Base-by-base conservation (phyloP, 148 eudicot genomes). In the Chenopodium quinoa region DNA sequence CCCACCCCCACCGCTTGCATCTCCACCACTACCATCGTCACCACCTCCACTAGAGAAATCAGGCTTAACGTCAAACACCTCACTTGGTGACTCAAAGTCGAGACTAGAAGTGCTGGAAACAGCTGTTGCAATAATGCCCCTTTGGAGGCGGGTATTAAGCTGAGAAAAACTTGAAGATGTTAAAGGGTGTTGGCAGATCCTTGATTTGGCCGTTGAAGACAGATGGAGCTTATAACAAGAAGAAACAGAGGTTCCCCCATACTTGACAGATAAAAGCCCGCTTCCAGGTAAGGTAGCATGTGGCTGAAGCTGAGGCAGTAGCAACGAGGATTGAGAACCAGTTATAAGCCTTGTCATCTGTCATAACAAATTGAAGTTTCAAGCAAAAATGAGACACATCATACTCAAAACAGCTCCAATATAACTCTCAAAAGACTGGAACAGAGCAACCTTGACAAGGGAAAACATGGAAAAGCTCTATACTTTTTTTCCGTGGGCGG, bases 31-130 rank as follows among this genome's bases (percentile, higher is more conserved):
- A 23, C 83, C 86, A 73, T 72, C 84, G 73, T 81, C 84, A 64
- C 87, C 86, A 76, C 84, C 93, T 48, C 91, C 93, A 80, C 91
- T 85, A 22, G 86, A 68, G 34, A 83, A 82, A 52, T 89, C 94
- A 2, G 83, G 89, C 63, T 81, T 56, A 4, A 56, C 7, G 48
- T 88, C 90, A 72, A 80, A 22, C 25, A 75, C 88, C 71, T 78
- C 79, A 50, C 67, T 73, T 62, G 79, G 71, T 68, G 74, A 31
- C 78, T 67, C 82, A 48, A 80, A 19, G 34, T 82, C 82, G 16
- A 88, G 52, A 80, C 85, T 85, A 67, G 88, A 85, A 66, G 86
- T 84, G 34, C 58, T 76, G 44, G 83, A 76, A 68, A 85, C 84
- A 37, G 81, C 78, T 72, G 82, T 48, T 75, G 64, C 77, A 56